Evolutionary conservation across 2,329 filamentous ascomycete species (phyloP).

Genomic region (Teratosphaeria destructans): DNA sequence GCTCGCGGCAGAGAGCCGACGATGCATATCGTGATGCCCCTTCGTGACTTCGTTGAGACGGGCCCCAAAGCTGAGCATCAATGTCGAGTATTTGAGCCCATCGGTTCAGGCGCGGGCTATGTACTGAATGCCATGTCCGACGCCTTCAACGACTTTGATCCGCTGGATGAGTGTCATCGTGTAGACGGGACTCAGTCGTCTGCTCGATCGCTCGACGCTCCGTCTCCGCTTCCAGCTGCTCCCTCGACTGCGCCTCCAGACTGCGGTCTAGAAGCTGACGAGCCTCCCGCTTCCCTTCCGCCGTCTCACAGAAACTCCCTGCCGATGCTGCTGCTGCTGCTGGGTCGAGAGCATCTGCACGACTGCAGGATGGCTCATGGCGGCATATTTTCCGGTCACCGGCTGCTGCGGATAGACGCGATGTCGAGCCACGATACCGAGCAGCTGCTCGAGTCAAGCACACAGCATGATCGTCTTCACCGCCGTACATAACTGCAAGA

Average conservation of each 20-base stretch:
- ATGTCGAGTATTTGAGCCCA: background rate
- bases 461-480: background rate
- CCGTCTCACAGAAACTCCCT: background rate
- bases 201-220: background rate
- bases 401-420: background rate
- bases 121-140: background rate
- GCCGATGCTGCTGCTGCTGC: background rate
- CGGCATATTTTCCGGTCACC: background rate
- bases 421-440: background rate
- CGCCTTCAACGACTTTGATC: background rate
- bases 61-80: background rate
- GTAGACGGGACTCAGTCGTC: background rate
- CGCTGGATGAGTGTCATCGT: background rate
- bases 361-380: background rate
- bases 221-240: background rate
- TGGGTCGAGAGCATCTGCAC: background rate
- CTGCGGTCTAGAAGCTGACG: background rate
- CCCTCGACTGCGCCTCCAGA: background rate
- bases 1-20: background rate
- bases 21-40: background rate
- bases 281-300: background rate
- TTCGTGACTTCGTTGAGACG: background rate
- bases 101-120: background rate
- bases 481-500: no score
- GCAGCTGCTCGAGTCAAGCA: background rate